These are phyloP conservation scores for Aspergillus uvarum DNA, from an alignment of 2,329 filamentous ascomycete genomes.

Conservation along the genomic window DNA sequence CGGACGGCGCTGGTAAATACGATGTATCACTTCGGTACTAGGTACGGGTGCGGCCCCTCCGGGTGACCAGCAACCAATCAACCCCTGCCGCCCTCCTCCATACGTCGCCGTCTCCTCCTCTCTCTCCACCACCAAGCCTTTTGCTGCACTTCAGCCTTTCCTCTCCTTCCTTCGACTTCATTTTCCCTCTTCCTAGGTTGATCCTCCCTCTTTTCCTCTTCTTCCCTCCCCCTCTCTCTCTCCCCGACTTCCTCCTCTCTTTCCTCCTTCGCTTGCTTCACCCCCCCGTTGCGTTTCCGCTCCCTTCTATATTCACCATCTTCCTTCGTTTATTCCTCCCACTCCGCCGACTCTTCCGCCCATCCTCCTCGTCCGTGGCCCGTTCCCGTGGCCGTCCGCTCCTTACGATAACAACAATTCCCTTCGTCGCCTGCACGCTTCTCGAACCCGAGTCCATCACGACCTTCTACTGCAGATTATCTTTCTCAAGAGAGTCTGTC, in stretches of 20 bases:
- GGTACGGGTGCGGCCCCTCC: constrained; percentile 6
- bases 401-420: constrained; percentile 27
- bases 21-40: constrained; percentile 6
- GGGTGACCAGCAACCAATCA: constrained; percentile 10
- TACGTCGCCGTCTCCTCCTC: constrained; percentile 15
- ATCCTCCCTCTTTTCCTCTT: constrained; percentile 17
- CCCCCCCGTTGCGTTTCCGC: background rate
- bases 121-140: constrained; percentile 11
- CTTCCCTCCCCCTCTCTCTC: constrained; percentile 8
- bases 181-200: constrained; percentile 19
- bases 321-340: constrained; percentile 10
- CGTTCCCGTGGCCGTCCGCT: constrained; percentile 40
- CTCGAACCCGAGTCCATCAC: constrained; percentile 7
- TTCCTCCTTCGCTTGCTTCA: constrained; percentile 10
- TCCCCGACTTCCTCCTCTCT: constrained; percentile 15
- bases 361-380: constrained; percentile 22
- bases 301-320: constrained; percentile 3
- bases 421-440: constrained; percentile 12
- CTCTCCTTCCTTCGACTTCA: constrained; percentile 21
- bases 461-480: constrained; percentile 2
- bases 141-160: constrained; percentile 17
- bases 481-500: background rate
- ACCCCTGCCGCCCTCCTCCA: constrained; percentile 14
- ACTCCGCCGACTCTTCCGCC: constrained; percentile 9
- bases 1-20: constrained; percentile 15